phyloP scores from a whole-genome alignment of 495 filamentous ascomycete genomes.

The Penicillium roqueforti region DNA sequence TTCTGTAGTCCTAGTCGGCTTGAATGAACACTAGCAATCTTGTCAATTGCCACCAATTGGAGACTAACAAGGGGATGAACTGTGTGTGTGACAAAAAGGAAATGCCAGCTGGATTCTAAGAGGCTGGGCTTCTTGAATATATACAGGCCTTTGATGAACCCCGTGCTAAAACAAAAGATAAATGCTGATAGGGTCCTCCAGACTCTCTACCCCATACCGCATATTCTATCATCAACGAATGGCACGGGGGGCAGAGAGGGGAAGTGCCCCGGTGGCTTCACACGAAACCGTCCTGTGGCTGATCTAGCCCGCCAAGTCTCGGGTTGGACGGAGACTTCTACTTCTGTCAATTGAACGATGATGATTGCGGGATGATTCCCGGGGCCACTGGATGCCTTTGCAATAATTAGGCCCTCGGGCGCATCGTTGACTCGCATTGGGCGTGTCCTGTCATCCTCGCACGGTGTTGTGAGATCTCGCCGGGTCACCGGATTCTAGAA shows the following conservation, averaged over 20 bases:
- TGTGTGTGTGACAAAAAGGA: constrained; percentile 7
- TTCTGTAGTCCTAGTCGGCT: background rate
- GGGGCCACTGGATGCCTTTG: constrained; percentile 18
- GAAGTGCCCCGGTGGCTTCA: constrained; percentile 17
- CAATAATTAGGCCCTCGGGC: constrained; percentile 12
- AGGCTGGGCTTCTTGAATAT: constrained; percentile 9
- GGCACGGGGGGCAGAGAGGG: constrained; percentile 8
- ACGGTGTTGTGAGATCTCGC: constrained; percentile 29
- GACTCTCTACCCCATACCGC: background rate
- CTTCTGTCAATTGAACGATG: constrained; percentile 4
- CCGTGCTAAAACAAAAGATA: background rate
- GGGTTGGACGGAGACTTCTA: constrained; percentile 20
- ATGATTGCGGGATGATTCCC: constrained; percentile 11
- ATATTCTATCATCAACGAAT: background rate
- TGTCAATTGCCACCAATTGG: background rate
- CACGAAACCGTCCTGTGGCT: constrained; percentile 21
- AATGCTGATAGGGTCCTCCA: background rate
- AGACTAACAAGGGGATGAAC: background rate
- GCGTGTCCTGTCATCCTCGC: constrained; percentile 25
- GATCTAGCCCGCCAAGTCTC: constrained; percentile 26
- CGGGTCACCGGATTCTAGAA: constrained; percentile 34
- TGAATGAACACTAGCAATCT: background rate
- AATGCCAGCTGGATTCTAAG: constrained; percentile 6
- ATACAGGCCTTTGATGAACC: background rate
- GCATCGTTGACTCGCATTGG: constrained; percentile 16